Evolutionary conservation across 2,329 filamentous ascomycete species (phyloP), one percentile per base, ranked within the genome.

Genomic region (Aureobasidium sp.): DNA sequence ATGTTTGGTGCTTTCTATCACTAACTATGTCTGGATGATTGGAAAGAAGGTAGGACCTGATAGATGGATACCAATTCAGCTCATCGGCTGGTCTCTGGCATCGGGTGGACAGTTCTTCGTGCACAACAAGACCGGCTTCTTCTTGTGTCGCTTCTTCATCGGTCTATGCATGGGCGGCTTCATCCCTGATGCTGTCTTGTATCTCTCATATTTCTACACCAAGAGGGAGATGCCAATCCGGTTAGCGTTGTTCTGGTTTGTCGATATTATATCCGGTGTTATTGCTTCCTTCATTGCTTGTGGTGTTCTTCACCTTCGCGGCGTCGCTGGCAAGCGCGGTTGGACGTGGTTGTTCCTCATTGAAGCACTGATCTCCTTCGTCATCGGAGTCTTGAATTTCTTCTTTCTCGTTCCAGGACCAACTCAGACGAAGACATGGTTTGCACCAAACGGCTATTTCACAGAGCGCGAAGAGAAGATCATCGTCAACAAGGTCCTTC

Each of bases 401-500:
- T 87, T 84, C 65, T 80, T 89, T 54, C 90, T 89, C 74, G 85
- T 91, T 64, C 88, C 89, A 0, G 75, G 81, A 0, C 79, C 89
- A 0, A 91, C 92, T 0, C 84, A 89, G 58, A 94, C 92, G 4
- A 86, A 84, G 13, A 84, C 85, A 25, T 76, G 82, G 53, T 84
- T 93, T 67, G 88, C 87, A 51, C 86, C 88, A 2, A 88, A 88
- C 64, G 69, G 90, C 7, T 92, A 90, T 90, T 93, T 91, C 74
- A 87, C 80, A 7, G 90, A 91, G 72, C 81, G 81, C 3, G 88
- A 93, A 71, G 90, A 92, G 71, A 85, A 88, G 66, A 92, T 93
- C 72, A 88, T 93, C 85, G 85, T 91, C 23, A 93, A 92, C 72
- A 84, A 85, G 25, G 81, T 90, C 29, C 76, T 87, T 13, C 80